phyloP scores from a whole-genome alignment of 768 basidiomycete genomes.

The Cystobasidiopsis lactophilus region DNA sequence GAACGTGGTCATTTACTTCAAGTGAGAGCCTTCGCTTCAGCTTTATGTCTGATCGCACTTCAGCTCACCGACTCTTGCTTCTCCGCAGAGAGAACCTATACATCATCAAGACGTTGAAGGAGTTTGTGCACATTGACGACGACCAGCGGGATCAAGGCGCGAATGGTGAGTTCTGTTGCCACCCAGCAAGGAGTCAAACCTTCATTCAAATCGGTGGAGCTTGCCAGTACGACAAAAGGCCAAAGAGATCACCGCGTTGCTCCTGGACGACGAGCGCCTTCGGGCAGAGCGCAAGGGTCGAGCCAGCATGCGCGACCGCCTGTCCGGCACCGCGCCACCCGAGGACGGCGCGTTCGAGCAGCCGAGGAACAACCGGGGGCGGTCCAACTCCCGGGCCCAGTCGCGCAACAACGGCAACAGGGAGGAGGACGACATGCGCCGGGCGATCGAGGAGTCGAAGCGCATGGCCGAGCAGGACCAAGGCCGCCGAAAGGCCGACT shows the following conservation, averaged over 20 bases:
- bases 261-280: conserved; percentile 64
- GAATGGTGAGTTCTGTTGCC: conserved; percentile 33
- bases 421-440: conserved; percentile 26
- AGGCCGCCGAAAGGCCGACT: conserved; percentile 36
- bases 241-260: conserved; percentile 87
- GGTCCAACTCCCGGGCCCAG: not conserved
- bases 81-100: conserved; percentile 62
- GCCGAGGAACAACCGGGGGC: conserved; percentile 6
- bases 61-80: not conserved
- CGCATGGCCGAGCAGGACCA: conserved; percentile 49
- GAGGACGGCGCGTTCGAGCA: conserved; percentile 24
- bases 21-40: conserved; percentile 4
- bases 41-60: not conserved
- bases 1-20: conserved; percentile 93
- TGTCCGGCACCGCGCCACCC: conserved; percentile 38
- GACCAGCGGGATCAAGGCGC: conserved; percentile 91
- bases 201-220: no score
- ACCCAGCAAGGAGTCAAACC: no score
- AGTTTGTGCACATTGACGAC: conserved; percentile 92
- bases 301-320: conserved; percentile 82
- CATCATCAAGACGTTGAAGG: conserved; percentile 93
- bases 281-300: conserved; percentile 62
- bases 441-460: conserved; percentile 41
- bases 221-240: conserved; percentile 67
- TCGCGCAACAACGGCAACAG: conserved; percentile 14